Conservation (phyloP, 1,139 yeast genomes). For the Taphrina betulina region DNA sequence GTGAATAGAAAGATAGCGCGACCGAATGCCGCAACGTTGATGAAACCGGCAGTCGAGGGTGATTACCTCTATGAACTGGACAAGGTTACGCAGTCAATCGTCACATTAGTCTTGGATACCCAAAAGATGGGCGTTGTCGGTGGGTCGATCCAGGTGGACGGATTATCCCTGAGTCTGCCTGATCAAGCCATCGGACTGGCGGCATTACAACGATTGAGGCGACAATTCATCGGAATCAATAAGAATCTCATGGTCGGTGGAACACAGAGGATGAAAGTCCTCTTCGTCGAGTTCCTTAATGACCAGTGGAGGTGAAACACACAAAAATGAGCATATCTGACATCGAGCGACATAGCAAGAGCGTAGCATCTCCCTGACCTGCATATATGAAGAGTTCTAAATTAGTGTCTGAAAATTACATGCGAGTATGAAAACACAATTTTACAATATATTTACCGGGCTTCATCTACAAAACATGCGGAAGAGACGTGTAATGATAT, state of each 20-base stretch:
- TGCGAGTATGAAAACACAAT: too few species aligned
- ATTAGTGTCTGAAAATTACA: too few species aligned
- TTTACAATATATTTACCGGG: too few species aligned
- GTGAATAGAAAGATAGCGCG: constrained; percentile 59
- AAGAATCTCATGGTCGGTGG: constrained; percentile 60
- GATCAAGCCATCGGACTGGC: constrained; percentile 63
- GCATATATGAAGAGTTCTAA: too few species aligned
- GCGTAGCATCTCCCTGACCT: too few species aligned
- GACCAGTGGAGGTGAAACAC: constrained; percentile 40
- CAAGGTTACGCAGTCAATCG: constrained; percentile 63
- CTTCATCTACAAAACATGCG: constrained; percentile 14
- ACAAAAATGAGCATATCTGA: too few species aligned
- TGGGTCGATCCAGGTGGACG: constrained; percentile 16
- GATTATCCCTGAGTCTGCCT: constrained; percentile 59
- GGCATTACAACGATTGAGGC: constrained; percentile 74
- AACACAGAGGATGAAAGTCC: constrained; percentile 60
- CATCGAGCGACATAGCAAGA: too few species aligned
- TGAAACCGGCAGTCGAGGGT: constrained; percentile 66
- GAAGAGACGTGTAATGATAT: constrained; percentile 19
- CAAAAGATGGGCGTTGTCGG: constrained; percentile 61
- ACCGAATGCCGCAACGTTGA: constrained; percentile 59
- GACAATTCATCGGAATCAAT: constrained; percentile 77
- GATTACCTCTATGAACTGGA: constrained; percentile 81
- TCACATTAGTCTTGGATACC: constrained; percentile 58
- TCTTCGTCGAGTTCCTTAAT: constrained; percentile 73